Conservation (phyloP, 2,329 filamentous ascomycete genomes). For the Fusarium xyrophilum region DNA sequence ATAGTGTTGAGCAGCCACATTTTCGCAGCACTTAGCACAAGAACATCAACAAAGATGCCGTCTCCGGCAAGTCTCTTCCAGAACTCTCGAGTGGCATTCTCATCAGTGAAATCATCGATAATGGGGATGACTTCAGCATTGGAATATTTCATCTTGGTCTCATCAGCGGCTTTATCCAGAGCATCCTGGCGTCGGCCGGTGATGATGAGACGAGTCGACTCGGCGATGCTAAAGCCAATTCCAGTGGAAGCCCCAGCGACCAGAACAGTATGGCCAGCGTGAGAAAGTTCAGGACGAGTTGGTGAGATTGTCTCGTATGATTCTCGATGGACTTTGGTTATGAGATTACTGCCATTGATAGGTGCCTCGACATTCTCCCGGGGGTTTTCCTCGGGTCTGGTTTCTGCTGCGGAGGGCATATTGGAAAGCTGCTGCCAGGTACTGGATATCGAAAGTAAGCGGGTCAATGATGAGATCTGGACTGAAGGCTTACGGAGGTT, state of each 20-base stretch:
- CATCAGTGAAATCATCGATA: conserved; percentile 3
- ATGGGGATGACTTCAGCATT: not conserved
- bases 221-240: conserved; percentile 44
- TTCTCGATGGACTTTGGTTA: not conserved
- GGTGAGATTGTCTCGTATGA: conserved; percentile 49
- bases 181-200: conserved; percentile 46
- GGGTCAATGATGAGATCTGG: not conserved
- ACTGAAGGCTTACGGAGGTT: accelerated
- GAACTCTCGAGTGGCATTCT: conserved; percentile 32
- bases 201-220: conserved; percentile 52
- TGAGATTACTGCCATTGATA: not conserved
- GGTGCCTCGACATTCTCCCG: not conserved
- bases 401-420: not conserved
- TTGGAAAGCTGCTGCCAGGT: not conserved
- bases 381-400: not conserved
- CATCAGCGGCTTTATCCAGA: not conserved
- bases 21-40: conserved; percentile 41
- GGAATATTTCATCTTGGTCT: not conserved
- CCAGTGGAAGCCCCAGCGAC: conserved; percentile 12
- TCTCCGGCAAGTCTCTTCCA: conserved; percentile 39
- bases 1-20: conserved; percentile 8
- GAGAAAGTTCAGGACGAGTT: conserved; percentile 48
- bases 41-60: conserved; percentile 39
- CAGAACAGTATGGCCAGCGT: conserved; percentile 42
- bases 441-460: too few relatives aligned